Base-by-base conservation (phyloP, 805 yeast genomes). In the Candida anglica region DNA sequence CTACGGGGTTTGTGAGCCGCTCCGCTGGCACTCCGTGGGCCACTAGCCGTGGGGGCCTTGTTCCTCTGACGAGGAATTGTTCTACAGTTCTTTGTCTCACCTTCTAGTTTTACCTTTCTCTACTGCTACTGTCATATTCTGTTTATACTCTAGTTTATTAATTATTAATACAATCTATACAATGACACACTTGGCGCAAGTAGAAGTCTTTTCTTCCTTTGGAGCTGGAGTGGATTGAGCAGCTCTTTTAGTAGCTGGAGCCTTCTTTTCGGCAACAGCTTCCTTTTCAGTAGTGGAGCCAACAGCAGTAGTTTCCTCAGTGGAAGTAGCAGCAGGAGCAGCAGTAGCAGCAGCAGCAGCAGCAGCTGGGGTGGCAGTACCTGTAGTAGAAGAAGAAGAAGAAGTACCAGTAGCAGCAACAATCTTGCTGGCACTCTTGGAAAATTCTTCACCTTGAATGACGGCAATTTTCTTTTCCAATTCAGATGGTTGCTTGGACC, bases 401-500 rank as follows among this genome's bases (percentile, higher is more conserved):
- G 27, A 27, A 14, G 19, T 15, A n/a, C n/a, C n/a, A n/a, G n/a
- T n/a, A n/a, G n/a, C n/a, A 21, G 44, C 18, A 15, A 34, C 46
- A 15, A 52, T 40, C 32, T 48, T 56, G 11, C 17, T 19, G 8
- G 56, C 60, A 7, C 31, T 8, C 18, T 32, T 28, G 13, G 46
- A 45, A 34, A 48, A 48, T 6, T 33, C 31, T 39, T 39, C 37
- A 19, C 57, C 57, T 30, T 52, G 56, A 13, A 42, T 30, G 24
- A 26, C 34, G 22, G 56, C 57, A 30, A 52, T 42, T 3, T 37
- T 46, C 41, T 43, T 41, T 33, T 52, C 57, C 37, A 49, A 37
- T 3, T 34, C 40, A 13, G 45, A 18, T 4, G 46, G 47, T 17
- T 40, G 37, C 28, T 53, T 43, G 14, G 43, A 36, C 1, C 57